These are phyloP conservation scores for Mycena floridula DNA, from an alignment of 768 basidiomycete genomes.

Conservation along the genomic window DNA sequence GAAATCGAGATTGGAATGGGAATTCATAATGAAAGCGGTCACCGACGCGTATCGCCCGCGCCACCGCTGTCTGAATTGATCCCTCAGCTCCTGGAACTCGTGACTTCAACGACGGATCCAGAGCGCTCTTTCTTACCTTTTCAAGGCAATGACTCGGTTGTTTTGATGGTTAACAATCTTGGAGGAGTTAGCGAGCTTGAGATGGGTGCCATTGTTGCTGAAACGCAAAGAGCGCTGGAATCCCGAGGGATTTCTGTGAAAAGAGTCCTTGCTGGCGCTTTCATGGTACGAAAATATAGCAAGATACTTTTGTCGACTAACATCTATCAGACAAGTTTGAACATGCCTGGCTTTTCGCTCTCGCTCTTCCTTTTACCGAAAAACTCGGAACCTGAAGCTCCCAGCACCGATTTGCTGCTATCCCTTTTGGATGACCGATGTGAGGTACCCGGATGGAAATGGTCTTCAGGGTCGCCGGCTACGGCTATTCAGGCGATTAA, in stretches of 20 bases:
- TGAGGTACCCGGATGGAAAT: conserved; percentile 81
- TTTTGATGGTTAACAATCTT: conserved; percentile 83
- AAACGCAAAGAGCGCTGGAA: conserved; percentile 50
- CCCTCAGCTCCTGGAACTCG: conserved; percentile 59
- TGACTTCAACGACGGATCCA: conserved; percentile 65
- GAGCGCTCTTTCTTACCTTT: conserved; percentile 78
- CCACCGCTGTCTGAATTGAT: conserved; percentile 69
- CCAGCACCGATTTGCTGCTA: conserved; percentile 40
- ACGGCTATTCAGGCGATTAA: conserved; percentile 10
- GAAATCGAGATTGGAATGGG: conserved; percentile 90
- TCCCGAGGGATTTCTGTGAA: conserved; percentile 49
- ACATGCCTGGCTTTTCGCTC: conserved; percentile 90
- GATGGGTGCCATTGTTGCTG: conserved; percentile 60
- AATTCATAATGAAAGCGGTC: conserved; percentile 87
- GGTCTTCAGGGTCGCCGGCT: conserved; percentile 49
- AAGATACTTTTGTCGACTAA: not conserved
- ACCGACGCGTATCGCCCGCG: conserved; percentile 58
- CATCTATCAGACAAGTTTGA: conserved; percentile 65
- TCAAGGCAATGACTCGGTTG: conserved; percentile 61
- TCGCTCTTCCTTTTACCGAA: conserved; percentile 75
- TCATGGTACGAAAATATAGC: conserved; percentile 55
- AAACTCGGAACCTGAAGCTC: conserved; percentile 27
- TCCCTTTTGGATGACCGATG: conserved; percentile 64
- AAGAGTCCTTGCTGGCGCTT: conserved; percentile 71
- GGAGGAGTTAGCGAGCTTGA: conserved; percentile 84